Conservation (phyloP, 83 land plant species). For the Picea engelmannii region DNA sequence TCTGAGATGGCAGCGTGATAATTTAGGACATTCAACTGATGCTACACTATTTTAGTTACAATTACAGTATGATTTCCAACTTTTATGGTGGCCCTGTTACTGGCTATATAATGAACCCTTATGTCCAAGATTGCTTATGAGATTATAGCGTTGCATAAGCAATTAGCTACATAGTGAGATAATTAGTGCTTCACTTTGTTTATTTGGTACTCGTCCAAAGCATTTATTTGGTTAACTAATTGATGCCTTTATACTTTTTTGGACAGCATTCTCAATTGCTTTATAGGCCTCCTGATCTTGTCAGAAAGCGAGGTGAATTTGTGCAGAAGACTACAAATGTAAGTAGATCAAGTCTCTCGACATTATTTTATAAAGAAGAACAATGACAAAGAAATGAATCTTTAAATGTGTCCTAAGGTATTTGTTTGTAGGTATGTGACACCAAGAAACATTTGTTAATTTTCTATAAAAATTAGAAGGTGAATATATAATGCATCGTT, state of each 20-base stretch:
- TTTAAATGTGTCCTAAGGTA: too few species aligned
- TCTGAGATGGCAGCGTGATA: neutral
- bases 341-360: slow-evolving; percentile 27
- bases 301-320: slow-evolving; percentile 51
- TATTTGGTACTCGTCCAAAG: neutral
- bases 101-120: too few species aligned
- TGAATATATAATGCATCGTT: too few species aligned
- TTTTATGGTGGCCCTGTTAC: too few species aligned
- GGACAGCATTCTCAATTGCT: slow-evolving; percentile 54
- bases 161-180: neutral
- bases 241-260: neutral
- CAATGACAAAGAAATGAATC: neutral
- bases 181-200: neutral
- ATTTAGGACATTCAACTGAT: neutral
- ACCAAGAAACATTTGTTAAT: too few species aligned
- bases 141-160: neutral
- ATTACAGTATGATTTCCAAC: too few species aligned
- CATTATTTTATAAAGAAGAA: neutral
- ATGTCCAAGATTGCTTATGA: too few species aligned
- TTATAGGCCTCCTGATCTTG: slow-evolving; percentile 55
- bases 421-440: too few species aligned
- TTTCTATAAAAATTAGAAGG: too few species aligned
- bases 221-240: neutral
- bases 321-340: slow-evolving; percentile 47
- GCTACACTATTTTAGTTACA: neutral